These are phyloP conservation scores for Termitomyces sp. DNA, from an alignment of 768 basidiomycete species.

Conservation along the genomic window DNA sequence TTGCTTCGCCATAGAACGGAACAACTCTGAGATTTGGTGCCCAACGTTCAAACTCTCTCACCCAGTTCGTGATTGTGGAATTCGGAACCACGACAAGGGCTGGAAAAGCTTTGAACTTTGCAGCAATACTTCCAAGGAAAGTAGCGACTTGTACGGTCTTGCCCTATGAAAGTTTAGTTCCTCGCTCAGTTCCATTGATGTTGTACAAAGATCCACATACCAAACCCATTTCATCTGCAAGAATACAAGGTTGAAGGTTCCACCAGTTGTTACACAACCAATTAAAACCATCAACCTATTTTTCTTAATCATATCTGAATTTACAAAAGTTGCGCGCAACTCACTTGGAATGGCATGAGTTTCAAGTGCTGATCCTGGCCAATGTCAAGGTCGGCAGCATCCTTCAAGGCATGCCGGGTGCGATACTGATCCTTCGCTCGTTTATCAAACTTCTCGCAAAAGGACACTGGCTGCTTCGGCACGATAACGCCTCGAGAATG, in stretches of 20 bases:
- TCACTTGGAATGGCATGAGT: slow-evolving; percentile 86
- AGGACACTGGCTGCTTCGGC: slow-evolving; percentile 36
- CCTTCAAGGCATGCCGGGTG: slow-evolving; percentile 35
- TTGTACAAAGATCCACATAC: slow-evolving; percentile 29
- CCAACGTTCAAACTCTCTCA: slow-evolving; percentile 89
- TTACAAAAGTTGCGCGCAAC: slow-evolving; percentile 12
- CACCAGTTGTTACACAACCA: slow-evolving; percentile 90
- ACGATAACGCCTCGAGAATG: slow-evolving; percentile 56
- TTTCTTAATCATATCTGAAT: not conserved
- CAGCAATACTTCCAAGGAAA: slow-evolving; percentile 65
- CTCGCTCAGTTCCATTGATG: not conserved
- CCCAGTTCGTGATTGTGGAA: slow-evolving; percentile 93
- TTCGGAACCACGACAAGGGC: slow-evolving; percentile 93
- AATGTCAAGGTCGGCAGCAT: slow-evolving; percentile 54
- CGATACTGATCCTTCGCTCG: slow-evolving; percentile 55
- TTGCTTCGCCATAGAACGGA: slow-evolving; percentile 79
- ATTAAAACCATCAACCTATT: slow-evolving; percentile 71
- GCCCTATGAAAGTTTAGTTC: slow-evolving; percentile 37
- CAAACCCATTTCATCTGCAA: slow-evolving; percentile 98
- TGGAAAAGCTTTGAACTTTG: slow-evolving; percentile 59
- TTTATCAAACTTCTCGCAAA: slow-evolving; percentile 39
- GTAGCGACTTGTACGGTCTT: slow-evolving; percentile 92
- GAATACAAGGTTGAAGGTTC: slow-evolving; percentile 76
- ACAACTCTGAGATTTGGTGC: slow-evolving; percentile 73
- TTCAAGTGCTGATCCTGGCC: slow-evolving; percentile 58